These are phyloP conservation scores for Metschnikowia henanensis DNA, from an alignment of 805 yeast species.

Conservation along the genomic window DNA sequence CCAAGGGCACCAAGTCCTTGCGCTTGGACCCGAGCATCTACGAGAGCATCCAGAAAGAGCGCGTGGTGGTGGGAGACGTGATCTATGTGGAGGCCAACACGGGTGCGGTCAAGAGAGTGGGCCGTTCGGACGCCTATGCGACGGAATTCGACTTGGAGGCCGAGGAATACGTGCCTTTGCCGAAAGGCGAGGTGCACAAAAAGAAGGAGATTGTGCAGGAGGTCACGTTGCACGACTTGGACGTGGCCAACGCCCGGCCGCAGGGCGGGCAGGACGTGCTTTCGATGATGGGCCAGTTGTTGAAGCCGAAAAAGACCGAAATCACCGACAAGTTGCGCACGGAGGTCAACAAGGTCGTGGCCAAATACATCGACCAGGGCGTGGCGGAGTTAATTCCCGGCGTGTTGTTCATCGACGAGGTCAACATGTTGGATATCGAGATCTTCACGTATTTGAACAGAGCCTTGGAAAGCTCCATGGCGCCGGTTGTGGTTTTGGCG, in stretches of 20 bases:
- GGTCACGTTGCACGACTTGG: constrained; percentile 94
- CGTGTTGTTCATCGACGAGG: constrained; percentile 96
- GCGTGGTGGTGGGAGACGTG: constrained; percentile 94
- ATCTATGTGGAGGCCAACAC: constrained; percentile 97
- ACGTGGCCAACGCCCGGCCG: constrained; percentile 94
- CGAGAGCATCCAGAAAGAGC: constrained; percentile 92
- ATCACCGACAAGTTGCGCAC: constrained; percentile 92
- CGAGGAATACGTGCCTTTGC: constrained; percentile 97
- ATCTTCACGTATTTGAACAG: constrained; percentile 93
- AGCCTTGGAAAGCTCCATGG: constrained; percentile 87
- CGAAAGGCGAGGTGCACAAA: constrained; percentile 98
- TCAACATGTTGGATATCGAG: constrained; percentile 96
- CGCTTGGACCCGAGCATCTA: constrained; percentile 91
- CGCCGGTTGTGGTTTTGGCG: constrained; percentile 94
- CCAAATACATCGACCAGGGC: constrained; percentile 96
- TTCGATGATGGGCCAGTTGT: constrained; percentile 94
- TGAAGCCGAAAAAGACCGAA: constrained; percentile 95
- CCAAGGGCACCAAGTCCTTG: constrained; percentile 85
- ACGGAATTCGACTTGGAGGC: constrained; percentile 98
- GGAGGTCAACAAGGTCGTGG: constrained; percentile 94
- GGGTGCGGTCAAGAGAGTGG: constrained; percentile 96
- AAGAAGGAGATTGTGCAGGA: constrained; percentile 98
- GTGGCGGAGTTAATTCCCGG: constrained; percentile 98
- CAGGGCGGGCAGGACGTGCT: constrained; percentile 96
- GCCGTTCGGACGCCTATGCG: constrained; percentile 98